phyloP scores from a whole-genome alignment of 805 yeast species.

The Saccharomycopsis guyanensis region DNA sequence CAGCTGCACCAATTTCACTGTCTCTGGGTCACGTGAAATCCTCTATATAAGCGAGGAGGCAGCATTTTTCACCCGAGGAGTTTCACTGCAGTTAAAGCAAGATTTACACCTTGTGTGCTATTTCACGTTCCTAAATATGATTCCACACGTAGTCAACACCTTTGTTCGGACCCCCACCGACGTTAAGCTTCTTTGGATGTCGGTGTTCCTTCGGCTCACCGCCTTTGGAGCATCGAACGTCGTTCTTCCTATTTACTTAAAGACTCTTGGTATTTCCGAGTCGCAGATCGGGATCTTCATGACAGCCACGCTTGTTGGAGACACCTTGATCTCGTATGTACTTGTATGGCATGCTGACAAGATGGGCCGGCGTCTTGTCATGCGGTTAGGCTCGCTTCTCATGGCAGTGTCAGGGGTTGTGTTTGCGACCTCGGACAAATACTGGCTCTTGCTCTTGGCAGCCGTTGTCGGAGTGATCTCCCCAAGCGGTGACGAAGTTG shows the following conservation, averaged over 20 bases:
- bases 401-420: slow-evolving; percentile 63
- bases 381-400: slow-evolving; percentile 54
- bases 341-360: slow-evolving; percentile 73
- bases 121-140: too few relatives aligned
- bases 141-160: slow-evolving; percentile 27
- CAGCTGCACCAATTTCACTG: too few relatives aligned
- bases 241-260: slow-evolving; percentile 61
- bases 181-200: slow-evolving; percentile 54
- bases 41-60: too few relatives aligned
- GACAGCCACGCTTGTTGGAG: slow-evolving; percentile 77
- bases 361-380: slow-evolving; percentile 59
- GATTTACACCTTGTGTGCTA: too few relatives aligned
- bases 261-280: slow-evolving; percentile 46
- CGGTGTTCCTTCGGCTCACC: slow-evolving; percentile 62
- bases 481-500: slow-evolving; percentile 85
- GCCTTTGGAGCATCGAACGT: slow-evolving; percentile 79
- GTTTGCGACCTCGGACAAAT: slow-evolving; percentile 52
- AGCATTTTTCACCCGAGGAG: too few relatives aligned
- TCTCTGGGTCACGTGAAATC: too few relatives aligned
- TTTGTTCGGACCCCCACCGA: slow-evolving; percentile 40
- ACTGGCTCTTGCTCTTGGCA: slow-evolving; percentile 49
- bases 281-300: slow-evolving; percentile 66
- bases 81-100: too few relatives aligned
- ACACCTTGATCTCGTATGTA: slow-evolving; percentile 58
- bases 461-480: slow-evolving; percentile 82